Percentiles rank a stretch among this genome's conserved stretches.
These are phyloP conservation scores for Bathelium albidoporum DNA, from an alignment of 495 filamentous ascomycete species.

Conservation along the genomic window DNA sequence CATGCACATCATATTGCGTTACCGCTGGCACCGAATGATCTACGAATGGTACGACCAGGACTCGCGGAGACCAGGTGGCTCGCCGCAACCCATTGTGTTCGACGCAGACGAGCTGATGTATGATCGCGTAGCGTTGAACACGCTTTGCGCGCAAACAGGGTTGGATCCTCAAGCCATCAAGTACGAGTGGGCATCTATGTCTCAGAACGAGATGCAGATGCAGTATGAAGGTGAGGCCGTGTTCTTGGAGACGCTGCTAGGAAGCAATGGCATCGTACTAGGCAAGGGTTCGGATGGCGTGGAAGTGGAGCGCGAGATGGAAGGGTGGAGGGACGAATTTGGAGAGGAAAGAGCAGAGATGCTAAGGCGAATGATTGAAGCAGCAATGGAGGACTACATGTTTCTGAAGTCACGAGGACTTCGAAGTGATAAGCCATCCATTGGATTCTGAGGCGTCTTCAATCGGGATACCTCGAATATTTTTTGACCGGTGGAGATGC, in stretches of 20 bases:
- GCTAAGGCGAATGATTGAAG: background rate
- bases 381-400: background rate
- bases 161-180: background rate
- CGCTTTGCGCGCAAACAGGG: background rate
- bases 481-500: too few relatives aligned
- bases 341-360: background rate
- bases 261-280: background rate
- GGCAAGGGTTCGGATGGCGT: background rate
- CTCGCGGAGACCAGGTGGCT: background rate
- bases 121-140: background rate
- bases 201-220: background rate
- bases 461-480: too few relatives aligned
- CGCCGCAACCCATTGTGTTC: background rate
- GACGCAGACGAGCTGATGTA: background rate
- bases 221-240: background rate
- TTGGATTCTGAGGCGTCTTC: too few relatives aligned
- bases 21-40: background rate
- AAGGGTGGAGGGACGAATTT: background rate
- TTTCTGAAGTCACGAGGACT: background rate
- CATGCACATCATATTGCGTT: background rate
- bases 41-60: background rate
- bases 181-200: background rate
- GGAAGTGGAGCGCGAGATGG: background rate
- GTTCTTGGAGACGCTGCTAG: background rate
- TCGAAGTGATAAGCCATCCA: background rate